Evolutionary conservation across 768 basidiomycete species (phyloP), one percentile per base, ranked within the genome.

Genomic region (Lactarius akahatsu): DNA sequence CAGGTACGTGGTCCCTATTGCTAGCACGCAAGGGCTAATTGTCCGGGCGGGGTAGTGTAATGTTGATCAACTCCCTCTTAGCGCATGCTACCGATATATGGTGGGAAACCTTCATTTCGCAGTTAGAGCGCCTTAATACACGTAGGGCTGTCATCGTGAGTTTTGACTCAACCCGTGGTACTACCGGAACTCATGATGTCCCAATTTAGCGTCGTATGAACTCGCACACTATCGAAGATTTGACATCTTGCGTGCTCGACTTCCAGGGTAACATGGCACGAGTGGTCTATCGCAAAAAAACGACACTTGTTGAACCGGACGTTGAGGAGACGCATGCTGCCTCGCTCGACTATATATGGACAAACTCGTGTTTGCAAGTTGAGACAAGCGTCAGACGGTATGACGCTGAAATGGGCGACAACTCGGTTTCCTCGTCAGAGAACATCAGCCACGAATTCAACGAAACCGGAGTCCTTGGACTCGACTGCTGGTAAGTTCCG

Each of bases 241-340:
- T 94, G 62, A 86, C 89, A 8, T 94, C 92, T 0, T 89, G 87
- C 65, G 89, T 95, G 57, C 81, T 94, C 63, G 90, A 94, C 73
- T 95, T 94, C 75, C 93, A 95, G 78, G 87, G 90, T 32, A 93
- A 92, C 76, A 84, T 94, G 65, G 80, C 91, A 62, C 86, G 91
- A 45, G 85, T 92, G 34, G 86, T 85, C 16, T 90, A 91, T 74
- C 85, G 89, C 63, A 91, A 89, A 79, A 94, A 93, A 78, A 90
- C 83, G 18, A 90, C 90, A 3, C 76, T 84, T 28, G 90, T 95
- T 20, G 88, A 92, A 71, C 85, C 88, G 3, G 85, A 87, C 34
- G 74, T 76, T 50, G 87, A 91, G 63, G 80, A 82, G 4, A 76
- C 79, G 4, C 90, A 92, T 70, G 79, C 78, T 15, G 79, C 78